Evolutionary conservation across 352 stramenopile species (phyloP).

Genomic region (Phytophthora fragariaefolia): DNA sequence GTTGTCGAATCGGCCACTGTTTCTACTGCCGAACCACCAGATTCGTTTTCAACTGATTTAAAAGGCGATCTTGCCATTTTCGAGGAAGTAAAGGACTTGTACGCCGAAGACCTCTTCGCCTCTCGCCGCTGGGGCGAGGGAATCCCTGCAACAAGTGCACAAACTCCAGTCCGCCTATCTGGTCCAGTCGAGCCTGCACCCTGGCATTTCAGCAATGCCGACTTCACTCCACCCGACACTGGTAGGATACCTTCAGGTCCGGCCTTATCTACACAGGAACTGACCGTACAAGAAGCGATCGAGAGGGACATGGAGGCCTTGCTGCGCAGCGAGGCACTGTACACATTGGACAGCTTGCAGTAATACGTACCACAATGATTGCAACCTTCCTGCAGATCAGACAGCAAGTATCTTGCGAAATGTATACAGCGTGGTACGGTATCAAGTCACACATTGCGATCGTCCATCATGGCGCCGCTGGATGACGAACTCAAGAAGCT

Average conservation of each 20-base stretch:
- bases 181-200: slow-evolving; percentile 5
- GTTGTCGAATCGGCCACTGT: not conserved
- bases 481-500: slow-evolving; percentile 36
- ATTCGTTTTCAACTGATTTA: slow-evolving; percentile 19
- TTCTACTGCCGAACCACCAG: slow-evolving; percentile 7
- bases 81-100: slow-evolving; percentile 49
- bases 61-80: slow-evolving; percentile 52
- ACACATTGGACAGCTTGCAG: not conserved
- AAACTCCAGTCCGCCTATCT: not conserved
- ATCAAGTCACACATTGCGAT: slow-evolving; percentile 15
- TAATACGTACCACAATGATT: too few species aligned
- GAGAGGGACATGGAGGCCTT: slow-evolving; percentile 34
- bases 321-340: slow-evolving; percentile 15
- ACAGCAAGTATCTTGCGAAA: too few species aligned
- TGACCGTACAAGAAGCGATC: slow-evolving; percentile 34
- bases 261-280: slow-evolving; percentile 14
- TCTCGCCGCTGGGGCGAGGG: slow-evolving; percentile 30
- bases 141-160: not conserved
- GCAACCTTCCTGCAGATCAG: not conserved
- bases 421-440: not conserved
- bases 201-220: slow-evolving; percentile 2
- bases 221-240: not conserved
- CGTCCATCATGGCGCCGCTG: slow-evolving; percentile 5
- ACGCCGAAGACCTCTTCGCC: slow-evolving; percentile 43
- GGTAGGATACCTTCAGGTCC: not conserved